Evolutionary conservation across 768 basidiomycete species (phyloP), one percentile per base, ranked within the genome.

Genomic region (Suillus decipiens): DNA sequence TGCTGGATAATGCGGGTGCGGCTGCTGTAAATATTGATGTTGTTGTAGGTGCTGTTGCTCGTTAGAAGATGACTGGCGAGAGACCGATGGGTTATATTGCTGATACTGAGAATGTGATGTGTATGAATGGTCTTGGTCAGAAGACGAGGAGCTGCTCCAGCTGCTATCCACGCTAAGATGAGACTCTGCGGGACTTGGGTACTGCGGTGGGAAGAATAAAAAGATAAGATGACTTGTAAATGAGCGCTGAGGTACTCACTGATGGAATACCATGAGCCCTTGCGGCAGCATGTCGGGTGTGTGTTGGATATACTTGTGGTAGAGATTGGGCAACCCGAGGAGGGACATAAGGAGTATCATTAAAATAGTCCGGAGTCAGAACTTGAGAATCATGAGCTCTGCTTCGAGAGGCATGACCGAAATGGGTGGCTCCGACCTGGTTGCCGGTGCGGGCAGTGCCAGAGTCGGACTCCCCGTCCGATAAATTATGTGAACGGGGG

Each of bases 261-360:
- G 58, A 63, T 22, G 53, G 68, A 17, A 71, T 45, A 22, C 62
- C 66, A 47, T 61, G 67, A 57, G 63, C 59, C 45, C 60, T 57
- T 24, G 39, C 1, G 31, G 8, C 11, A 19, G 41, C 9, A 12
- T 64, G 63, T 60, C 69, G 66, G 59, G 68, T 54, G 36, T 62
- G 60, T 54, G 64, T 62, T 62, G 67, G 59, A 59, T 66, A 69
- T 41, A 34, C 0, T 9, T 64, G 66, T 28, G 66, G 67, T 66
- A 68, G 64, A 57, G 68, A 54, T 61, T 71, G 73, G 15, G 55
- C 41, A 19, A 41, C 4, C 42, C 75, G 68, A 14, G 71, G 73
- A 50, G 74, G 74, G 45, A 75, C 66, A 48, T 76, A 75, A 0
- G 74, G 75, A 0, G 73, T 9, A 5, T 75, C 75, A 56, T 72